A percentile compares a stretch with the other conserved stretches of the same genome.
These are phyloP conservation scores for Euphorbia pulcherrima DNA, from an alignment of 345 rosid genomes.

Conservation along the genomic window DNA sequence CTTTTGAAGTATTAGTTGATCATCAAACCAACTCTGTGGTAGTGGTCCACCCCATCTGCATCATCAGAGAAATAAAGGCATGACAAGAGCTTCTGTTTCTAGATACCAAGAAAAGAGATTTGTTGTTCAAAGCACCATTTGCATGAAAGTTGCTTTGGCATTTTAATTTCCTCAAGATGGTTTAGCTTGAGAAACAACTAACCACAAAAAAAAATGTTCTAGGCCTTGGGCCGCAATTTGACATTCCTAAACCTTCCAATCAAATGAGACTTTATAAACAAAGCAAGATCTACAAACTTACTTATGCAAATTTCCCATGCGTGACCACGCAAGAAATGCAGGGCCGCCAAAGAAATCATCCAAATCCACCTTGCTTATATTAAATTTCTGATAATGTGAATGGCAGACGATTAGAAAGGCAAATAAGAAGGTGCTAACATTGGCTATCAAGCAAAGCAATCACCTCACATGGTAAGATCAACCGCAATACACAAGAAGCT, in stretches of 20 bases:
- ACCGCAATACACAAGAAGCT: not conserved
- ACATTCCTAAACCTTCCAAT: not conserved
- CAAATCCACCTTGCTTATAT: constrained; percentile 47
- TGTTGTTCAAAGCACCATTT: constrained; percentile 14
- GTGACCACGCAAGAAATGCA: constrained; percentile 78
- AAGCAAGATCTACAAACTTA: constrained; percentile 25
- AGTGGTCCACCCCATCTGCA: constrained; percentile 76
- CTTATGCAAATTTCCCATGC: constrained; percentile 75
- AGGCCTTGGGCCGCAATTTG: not conserved
- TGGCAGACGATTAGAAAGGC: constrained; percentile 14
- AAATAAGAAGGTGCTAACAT: not conserved
- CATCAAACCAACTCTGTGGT: constrained; percentile 62
- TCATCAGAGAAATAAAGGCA: not conserved
- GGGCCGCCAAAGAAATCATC: constrained; percentile 75
- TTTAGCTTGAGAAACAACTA: constrained; percentile 6
- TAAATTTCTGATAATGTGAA: constrained; percentile 46
- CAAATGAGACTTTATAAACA: constrained; percentile 1
- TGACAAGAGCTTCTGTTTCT: not conserved
- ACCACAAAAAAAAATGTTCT: not conserved
- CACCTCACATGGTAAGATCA: not conserved
- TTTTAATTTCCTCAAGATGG: not conserved
- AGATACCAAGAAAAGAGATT: constrained; percentile 12
- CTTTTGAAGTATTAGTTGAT: constrained; percentile 55
- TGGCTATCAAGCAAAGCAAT: not conserved
- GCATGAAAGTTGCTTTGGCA: constrained; percentile 5